Evolutionary conservation across 2,329 filamentous ascomycete species (phyloP).

Genomic region (Amylocarpus encephaloides): DNA sequence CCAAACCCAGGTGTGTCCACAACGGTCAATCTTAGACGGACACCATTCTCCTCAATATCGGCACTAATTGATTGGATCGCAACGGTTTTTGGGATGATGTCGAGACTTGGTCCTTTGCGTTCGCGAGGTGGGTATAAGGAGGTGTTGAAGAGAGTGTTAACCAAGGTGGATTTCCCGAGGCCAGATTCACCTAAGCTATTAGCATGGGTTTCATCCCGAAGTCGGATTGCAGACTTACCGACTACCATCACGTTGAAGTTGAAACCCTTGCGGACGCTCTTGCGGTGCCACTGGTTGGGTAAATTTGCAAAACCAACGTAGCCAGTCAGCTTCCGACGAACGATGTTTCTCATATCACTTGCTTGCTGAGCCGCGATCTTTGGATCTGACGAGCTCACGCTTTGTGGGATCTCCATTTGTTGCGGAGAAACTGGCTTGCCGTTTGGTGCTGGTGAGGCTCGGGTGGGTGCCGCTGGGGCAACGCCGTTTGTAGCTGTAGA

Average conservation of each 20-base stretch:
- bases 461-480: slow-evolving; percentile 26
- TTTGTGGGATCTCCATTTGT: slow-evolving; percentile 29
- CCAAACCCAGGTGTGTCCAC: slow-evolving; percentile 98
- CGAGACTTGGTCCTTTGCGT: slow-evolving; percentile 92
- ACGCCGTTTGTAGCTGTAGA: slow-evolving; percentile 32
- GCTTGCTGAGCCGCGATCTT: slow-evolving; percentile 34
- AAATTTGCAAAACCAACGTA: slow-evolving; percentile 98
- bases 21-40: slow-evolving; percentile 90
- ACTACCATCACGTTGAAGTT: slow-evolving; percentile 99
- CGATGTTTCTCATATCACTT: slow-evolving; percentile 63
- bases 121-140: slow-evolving; percentile 98
- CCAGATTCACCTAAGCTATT: slow-evolving; percentile 80
- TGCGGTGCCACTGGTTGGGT: slow-evolving; percentile 99
- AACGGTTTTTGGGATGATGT: slow-evolving; percentile 97
- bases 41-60: slow-evolving; percentile 97
- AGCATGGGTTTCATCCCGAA: slow-evolving; percentile 8
- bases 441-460: slow-evolving; percentile 28
- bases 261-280: slow-evolving; percentile 99
- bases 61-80: slow-evolving; percentile 92
- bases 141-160: slow-evolving; percentile 99
- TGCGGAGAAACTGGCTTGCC: slow-evolving; percentile 24
- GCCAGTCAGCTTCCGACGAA: slow-evolving; percentile 94
- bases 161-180: slow-evolving; percentile 95
- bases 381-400: slow-evolving; percentile 31
- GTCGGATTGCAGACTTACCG: slow-evolving; percentile 57